A percentile compares a stretch with the other conserved stretches of the same genome.
Evolutionary conservation across 2,329 filamentous ascomycete genomes (phyloP).

Genomic region (Beauveria medogensis): DNA sequence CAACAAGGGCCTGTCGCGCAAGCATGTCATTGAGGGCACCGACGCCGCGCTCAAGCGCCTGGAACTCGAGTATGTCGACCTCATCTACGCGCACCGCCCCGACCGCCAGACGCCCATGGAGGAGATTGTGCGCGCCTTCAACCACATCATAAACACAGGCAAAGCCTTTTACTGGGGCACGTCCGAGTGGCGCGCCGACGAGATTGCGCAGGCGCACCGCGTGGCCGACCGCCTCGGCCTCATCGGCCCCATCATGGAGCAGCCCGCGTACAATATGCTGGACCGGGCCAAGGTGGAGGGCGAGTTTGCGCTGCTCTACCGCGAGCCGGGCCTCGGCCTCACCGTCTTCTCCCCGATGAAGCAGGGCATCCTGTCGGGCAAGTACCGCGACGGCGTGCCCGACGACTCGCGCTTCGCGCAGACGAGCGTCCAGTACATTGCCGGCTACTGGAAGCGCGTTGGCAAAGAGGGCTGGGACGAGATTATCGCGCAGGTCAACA

Average conservation of each 20-base stretch:
- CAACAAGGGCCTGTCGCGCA: slow-evolving; percentile 59
- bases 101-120: slow-evolving; percentile 62
- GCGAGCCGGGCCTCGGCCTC: slow-evolving; percentile 50
- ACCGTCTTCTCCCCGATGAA: slow-evolving; percentile 55
- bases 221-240: slow-evolving; percentile 52
- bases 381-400: slow-evolving; percentile 58
- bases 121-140: slow-evolving; percentile 63
- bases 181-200: slow-evolving; percentile 58
- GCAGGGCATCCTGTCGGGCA: slow-evolving; percentile 54
- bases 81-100: slow-evolving; percentile 61
- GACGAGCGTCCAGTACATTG: slow-evolving; percentile 47
- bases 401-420: slow-evolving; percentile 49
- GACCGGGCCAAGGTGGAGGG: slow-evolving; percentile 53
- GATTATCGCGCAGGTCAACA: slow-evolving; percentile 51
- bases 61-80: slow-evolving; percentile 54
- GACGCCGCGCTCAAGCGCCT: slow-evolving; percentile 50
- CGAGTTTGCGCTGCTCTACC: slow-evolving; percentile 53
- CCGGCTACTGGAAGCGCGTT: slow-evolving; percentile 42
- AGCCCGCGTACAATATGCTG: slow-evolving; percentile 60
- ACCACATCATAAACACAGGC: slow-evolving; percentile 59
- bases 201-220: slow-evolving; percentile 56
- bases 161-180: slow-evolving; percentile 67
- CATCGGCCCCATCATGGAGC: slow-evolving; percentile 57
- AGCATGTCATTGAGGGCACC: slow-evolving; percentile 62
- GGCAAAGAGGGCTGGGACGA: slow-evolving; percentile 45